phyloP scores from a whole-genome alignment of 208 protist genomes.

The Trypanosoma melophagium region DNA sequence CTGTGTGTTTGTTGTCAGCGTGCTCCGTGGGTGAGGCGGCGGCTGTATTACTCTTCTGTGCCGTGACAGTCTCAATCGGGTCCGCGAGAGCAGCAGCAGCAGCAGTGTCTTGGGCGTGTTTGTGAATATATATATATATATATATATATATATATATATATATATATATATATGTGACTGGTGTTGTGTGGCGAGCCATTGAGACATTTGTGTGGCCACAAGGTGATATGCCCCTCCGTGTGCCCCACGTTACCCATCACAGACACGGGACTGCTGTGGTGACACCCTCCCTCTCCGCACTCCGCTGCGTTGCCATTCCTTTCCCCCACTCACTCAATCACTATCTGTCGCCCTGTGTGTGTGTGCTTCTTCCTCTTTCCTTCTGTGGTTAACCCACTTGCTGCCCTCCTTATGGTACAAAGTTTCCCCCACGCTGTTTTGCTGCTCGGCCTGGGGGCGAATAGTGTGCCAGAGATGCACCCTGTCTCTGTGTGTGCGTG shows the following conservation, averaged over 20 bases:
- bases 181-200: not conserved
- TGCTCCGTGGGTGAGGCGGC: conserved; percentile 23
- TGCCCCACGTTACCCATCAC: not conserved
- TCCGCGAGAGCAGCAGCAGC: conserved; percentile 7
- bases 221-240: not conserved
- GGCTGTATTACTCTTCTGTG: conserved; percentile 12
- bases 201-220: conserved; percentile 6
- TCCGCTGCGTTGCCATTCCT: not conserved
- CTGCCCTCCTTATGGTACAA: not conserved
- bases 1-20: conserved; percentile 2
- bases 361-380: too few relatives aligned
- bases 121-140: too few relatives aligned
- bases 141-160: too few relatives aligned
- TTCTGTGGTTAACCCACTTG: too few relatives aligned
- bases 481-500: too few relatives aligned
- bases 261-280: not conserved
- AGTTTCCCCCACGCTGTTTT: not conserved
- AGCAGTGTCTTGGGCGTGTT: not conserved
- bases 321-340: too few relatives aligned
- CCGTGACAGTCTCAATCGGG: conserved; percentile 16
- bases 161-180: too few relatives aligned
- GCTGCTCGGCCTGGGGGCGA: not conserved
- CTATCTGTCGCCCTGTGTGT: not conserved
- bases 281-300: not conserved
- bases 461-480: conserved; percentile 7